Evolutionary conservation across 2,329 filamentous ascomycete genomes (phyloP), one percentile per base, ranked within the genome.

Genomic region (Botrytis pseudocinerea): DNA sequence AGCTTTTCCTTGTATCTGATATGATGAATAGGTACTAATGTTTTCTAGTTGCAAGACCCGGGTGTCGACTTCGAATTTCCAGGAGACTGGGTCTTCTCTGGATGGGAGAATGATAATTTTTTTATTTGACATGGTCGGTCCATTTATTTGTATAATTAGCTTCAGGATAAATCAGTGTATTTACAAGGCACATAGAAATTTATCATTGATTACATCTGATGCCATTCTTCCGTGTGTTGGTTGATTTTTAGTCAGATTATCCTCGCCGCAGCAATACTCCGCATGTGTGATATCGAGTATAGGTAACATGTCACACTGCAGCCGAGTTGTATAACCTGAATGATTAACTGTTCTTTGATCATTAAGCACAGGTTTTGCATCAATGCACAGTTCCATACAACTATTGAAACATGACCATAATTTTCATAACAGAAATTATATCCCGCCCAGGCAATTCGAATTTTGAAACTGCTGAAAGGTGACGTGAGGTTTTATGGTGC

Each of bases 51-150:
- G 71, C 69, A 74, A 63, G 75, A 77, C 61, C 68, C 72, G 69
- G 62, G 42, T 25, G 72, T 73, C 70, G 63, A 76, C 28, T 77
- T 77, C 28, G 66, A 59, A n/a, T 20, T 70, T 8, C 62, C 73
- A 60, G 73, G 70, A 12, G 60, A 71, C 38, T 74, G 73, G 73
- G 64, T 74, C n/a, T 74, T 72, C n/a, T 70, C 73, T 32, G 57
- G 40, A 22, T 73, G 65, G 64, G 69, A 71, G 9, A 35, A 74
- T 62, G 57, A 28, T 46, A 51, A 25, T 61, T 32, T 54, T 42
- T 35, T 63, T 25, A 18, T 40, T 40, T 62, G n/a, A 65, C 18
- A 25, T 28, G n/a, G 7, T 16, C 4, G 4, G 7, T 1, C 9
- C 22, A 6, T 32, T 6, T 4, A 16, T 25, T 28, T 48, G 16